These are phyloP conservation scores for Acanthamoeba healyi DNA, from an alignment of 208 protist genomes.

Conservation along the genomic window DNA sequence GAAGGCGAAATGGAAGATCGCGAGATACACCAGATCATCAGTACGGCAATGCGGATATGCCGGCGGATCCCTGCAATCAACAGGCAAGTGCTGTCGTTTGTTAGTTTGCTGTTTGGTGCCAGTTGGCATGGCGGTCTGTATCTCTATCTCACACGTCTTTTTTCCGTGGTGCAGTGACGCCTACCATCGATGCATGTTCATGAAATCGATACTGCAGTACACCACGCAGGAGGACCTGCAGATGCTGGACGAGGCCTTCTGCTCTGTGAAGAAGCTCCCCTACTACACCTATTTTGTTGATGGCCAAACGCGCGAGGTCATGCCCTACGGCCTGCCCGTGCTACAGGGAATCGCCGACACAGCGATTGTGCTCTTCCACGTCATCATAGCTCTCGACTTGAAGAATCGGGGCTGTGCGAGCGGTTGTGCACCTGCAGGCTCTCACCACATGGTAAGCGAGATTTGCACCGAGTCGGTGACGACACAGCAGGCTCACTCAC, in stretches of 20 bases:
- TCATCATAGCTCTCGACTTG: constrained; percentile 55
- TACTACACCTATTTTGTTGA: constrained; percentile 72
- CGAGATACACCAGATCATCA: neutral
- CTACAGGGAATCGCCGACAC: constrained; percentile 52
- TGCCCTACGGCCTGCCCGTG: constrained; percentile 48
- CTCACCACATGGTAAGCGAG: neutral
- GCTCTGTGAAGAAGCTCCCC: constrained; percentile 40
- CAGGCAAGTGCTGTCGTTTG: neutral
- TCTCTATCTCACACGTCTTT: neutral
- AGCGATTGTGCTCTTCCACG: constrained; percentile 61
- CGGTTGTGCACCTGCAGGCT: neutral
- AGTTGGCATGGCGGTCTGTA: neutral
- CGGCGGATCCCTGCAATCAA: constrained; percentile 1
- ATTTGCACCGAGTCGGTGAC: no score
- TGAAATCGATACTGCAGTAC: constrained; percentile 34
- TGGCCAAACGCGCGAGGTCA: neutral
- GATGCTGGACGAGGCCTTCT: constrained; percentile 50
- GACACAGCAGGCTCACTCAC: no score
- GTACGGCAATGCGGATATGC: constrained; percentile 54
- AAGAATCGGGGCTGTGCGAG: neutral
- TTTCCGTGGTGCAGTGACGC: neutral
- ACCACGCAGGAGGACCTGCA: neutral
- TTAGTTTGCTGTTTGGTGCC: no score
- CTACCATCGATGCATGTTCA: constrained; percentile 72
- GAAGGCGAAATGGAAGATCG: neutral